Percentiles rank a stretch among this genome's conserved stretches.
These are phyloP conservation scores for Filobasidium uniguttulatum DNA, from an alignment of 1,284 basidiomycete species.

Conservation along the genomic window DNA sequence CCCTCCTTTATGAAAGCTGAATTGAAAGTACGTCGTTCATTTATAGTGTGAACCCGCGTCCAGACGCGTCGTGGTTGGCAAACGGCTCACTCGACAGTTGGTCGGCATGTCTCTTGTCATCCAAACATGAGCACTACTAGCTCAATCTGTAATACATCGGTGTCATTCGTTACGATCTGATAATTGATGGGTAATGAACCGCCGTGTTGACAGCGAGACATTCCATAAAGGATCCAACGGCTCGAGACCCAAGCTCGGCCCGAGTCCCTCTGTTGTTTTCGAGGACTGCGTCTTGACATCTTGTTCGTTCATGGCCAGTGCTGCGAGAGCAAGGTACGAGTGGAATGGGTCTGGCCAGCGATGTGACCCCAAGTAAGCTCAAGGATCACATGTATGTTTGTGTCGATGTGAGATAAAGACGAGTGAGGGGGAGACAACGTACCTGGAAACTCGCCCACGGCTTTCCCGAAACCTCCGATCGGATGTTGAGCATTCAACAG, in stretches of 20 bases:
- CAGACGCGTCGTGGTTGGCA: too few relatives aligned
- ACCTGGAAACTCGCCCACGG: constrained; percentile 64
- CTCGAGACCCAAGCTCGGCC: constrained; percentile 6
- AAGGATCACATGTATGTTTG: too few relatives aligned
- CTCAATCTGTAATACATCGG: too few relatives aligned
- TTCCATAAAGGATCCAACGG: constrained; percentile 14
- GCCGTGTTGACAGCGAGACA: constrained; percentile 7
- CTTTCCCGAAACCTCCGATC: constrained; percentile 71
- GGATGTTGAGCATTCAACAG: constrained; percentile 63
- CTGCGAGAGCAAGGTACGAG: constrained; percentile 74
- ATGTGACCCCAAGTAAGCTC: neutral
- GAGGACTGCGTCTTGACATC: neutral
- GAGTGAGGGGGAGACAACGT: constrained; percentile 16
- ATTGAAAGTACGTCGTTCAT: too few relatives aligned
- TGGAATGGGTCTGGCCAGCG: constrained; percentile 61
- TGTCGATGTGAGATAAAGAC: constrained; percentile 6
- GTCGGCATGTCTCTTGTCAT: too few relatives aligned
- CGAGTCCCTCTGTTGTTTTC: neutral
- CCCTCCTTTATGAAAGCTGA: too few relatives aligned
- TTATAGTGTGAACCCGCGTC: too few relatives aligned
- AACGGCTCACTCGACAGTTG: too few relatives aligned
- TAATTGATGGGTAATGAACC: too few relatives aligned
- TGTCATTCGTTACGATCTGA: too few relatives aligned
- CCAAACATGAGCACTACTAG: too few relatives aligned
- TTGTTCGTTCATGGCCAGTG: constrained; percentile 41